These are phyloP conservation scores for Mariannaea elegans DNA, from an alignment of 2,329 filamentous ascomycete genomes.

Conservation along the genomic window DNA sequence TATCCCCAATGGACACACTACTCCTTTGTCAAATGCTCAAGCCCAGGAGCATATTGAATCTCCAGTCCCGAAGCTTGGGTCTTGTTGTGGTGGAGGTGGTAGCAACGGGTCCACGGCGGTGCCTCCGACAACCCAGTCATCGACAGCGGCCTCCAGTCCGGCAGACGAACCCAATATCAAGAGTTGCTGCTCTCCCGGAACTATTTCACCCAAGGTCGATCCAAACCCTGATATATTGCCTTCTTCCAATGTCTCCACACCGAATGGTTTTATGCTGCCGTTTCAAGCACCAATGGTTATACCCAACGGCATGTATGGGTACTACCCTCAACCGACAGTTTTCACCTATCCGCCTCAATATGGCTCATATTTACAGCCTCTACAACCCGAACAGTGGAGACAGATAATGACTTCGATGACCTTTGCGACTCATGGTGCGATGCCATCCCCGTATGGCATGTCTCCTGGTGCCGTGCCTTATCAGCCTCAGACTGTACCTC, in stretches of 20 bases:
- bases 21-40: conserved; percentile 32
- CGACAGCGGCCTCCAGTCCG: conserved; percentile 28
- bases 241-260: conserved; percentile 29
- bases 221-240: conserved; percentile 31
- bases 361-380: conserved; percentile 63
- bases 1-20: conserved; percentile 31
- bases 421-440: conserved; percentile 46
- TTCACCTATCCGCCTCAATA: conserved; percentile 64
- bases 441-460: conserved; percentile 41
- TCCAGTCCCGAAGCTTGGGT: conserved; percentile 39
- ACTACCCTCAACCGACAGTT: conserved; percentile 54
- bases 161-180: conserved; percentile 33
- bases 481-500: conserved; percentile 25
- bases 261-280: conserved; percentile 46
- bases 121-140: conserved; percentile 4
- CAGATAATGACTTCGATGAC: conserved; percentile 55
- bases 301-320: conserved; percentile 51
- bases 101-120: conserved; percentile 14
- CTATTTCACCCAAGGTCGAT: conserved; percentile 33
- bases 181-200: conserved; percentile 43
- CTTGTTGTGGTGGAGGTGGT: conserved; percentile 48
- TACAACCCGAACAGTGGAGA: conserved; percentile 63
- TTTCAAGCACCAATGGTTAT: conserved; percentile 49
- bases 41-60: conserved; percentile 20
- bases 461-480: conserved; percentile 31